Evolutionary conservation across 192 early-diverging fungal genomes (phyloP).

Genomic region (Phycomyces blakesleeanus): DNA sequence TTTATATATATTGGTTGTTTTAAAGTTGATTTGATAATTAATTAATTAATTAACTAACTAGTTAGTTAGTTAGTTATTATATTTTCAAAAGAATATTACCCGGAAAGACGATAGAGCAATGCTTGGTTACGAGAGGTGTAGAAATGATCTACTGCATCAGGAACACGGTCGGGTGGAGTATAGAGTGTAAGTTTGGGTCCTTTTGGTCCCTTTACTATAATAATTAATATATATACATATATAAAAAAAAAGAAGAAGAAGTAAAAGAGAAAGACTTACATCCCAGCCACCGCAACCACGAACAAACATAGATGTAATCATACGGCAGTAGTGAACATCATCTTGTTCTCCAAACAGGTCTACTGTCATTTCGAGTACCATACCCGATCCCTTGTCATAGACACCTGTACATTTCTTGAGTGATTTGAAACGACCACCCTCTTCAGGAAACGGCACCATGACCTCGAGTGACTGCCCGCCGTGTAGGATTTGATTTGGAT

Average conservation of each 20-base stretch:
- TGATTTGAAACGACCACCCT: constrained; percentile 54
- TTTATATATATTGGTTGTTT: too few species aligned
- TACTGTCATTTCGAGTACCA: constrained; percentile 64
- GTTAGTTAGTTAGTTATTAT: too few species aligned
- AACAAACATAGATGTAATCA: constrained; percentile 16
- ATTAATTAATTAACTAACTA: too few species aligned
- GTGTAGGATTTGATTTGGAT: constrained; percentile 66
- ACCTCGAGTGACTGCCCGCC: constrained; percentile 68
- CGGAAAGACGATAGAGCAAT: constrained; percentile 69
- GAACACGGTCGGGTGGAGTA: constrained; percentile 53
- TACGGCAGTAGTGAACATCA: constrained; percentile 7
- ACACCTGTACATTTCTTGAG: constrained; percentile 59
- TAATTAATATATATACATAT: too few species aligned
- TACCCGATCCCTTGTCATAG: constrained; percentile 64
- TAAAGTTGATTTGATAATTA: too few species aligned
- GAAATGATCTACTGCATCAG: constrained; percentile 49
- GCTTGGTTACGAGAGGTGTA: constrained; percentile 56
- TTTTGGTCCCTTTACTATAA: constrained; percentile 51
- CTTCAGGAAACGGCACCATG: constrained; percentile 49
- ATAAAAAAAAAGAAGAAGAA: too few species aligned
- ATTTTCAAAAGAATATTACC: too few species aligned
- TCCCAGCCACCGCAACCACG: constrained; percentile 29
- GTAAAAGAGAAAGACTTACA: background rate
- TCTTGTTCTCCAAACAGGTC: constrained; percentile 1
- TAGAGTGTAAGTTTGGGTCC: constrained; percentile 53